Evolutionary conservation across 345 rosid species (phyloP), one percentile per base, ranked within the genome.

Genomic region (Alliaria petiolata): DNA sequence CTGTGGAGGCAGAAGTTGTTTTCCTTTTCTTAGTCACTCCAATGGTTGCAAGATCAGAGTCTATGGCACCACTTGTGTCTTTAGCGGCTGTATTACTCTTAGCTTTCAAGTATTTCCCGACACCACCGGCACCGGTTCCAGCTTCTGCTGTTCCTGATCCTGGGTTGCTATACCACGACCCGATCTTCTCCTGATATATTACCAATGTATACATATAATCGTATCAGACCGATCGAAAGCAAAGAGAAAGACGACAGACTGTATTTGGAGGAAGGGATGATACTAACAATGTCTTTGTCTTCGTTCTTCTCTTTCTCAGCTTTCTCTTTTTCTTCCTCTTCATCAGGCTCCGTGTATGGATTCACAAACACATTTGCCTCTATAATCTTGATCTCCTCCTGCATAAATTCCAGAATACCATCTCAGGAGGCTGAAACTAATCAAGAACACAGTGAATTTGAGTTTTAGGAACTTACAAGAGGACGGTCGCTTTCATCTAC

Each of bases 161-260:
- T 4, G 97, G 97, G 79, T 93, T 88, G 79, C 97, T 93, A 80
- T 84, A 93, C 93, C 98, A 93, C 31, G 97, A 87, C 13, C 97
- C 98, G 31, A 90, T 54, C 75, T 85, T 90, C 14, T 86, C 96
- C 98, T 90, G 82, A 77, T 22, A 47, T 17, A 38, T 13, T 33
- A 57, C 14, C 47, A 38, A 45, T 16, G 42, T 4, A 38, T 19
- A 70, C 3, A 43, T 13, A 50, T 25, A 39, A 35, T 13, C 56
- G 35, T 53, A 45, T 45, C 17, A 67, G 63, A 67, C 7, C 0
- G 1, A 60, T 22, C 20, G 0, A 66, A 58, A 62, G 30, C 5
- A 26, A 66, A 43, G 49, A 67, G 56, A 59, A 16, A 58, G 22
- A 74, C 8, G 22, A 28, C 36, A 55, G 52, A 7, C 4, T 36